Conservation (phyloP, 1,139 yeast genomes). For the Martiniozyma asiatica region DNA sequence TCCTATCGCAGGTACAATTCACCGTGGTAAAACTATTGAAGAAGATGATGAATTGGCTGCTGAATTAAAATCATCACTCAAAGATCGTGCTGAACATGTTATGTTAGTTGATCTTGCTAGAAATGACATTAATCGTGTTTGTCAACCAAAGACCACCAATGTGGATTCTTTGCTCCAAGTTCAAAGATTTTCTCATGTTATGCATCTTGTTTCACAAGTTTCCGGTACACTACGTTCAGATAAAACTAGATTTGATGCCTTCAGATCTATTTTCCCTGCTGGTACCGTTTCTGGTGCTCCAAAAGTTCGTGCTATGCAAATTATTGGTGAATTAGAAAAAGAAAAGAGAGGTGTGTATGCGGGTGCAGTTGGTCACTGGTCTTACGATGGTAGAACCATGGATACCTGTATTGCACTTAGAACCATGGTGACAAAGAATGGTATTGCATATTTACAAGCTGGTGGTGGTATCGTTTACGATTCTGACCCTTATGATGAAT, state of each 20-base stretch:
- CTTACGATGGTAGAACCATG: conserved; percentile 85
- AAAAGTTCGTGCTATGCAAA: conserved; percentile 91
- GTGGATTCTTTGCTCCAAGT: conserved; percentile 85
- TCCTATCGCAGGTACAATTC: conserved; percentile 95
- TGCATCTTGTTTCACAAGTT: conserved; percentile 91
- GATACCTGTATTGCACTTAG: conserved; percentile 95
- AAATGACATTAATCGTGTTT: conserved; percentile 89
- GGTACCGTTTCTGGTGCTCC: conserved; percentile 99
- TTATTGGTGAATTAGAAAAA: conserved; percentile 76
- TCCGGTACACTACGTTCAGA: conserved; percentile 79
- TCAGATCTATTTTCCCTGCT: conserved; percentile 95
- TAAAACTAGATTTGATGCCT: conserved; percentile 88
- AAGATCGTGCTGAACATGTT: conserved; percentile 95
- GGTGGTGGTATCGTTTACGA: conserved; percentile 98
- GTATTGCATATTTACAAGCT: conserved; percentile 86
- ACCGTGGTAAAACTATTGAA: conserved; percentile 77
- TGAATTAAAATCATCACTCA: conserved; percentile 61
- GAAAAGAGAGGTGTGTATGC: conserved; percentile 96
- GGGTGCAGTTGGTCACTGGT: conserved; percentile 99
- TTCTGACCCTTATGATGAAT: conserved; percentile 91
- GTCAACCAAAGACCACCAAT: conserved; percentile 70
- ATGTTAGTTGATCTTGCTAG: conserved; percentile 97
- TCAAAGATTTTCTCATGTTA: conserved; percentile 93
- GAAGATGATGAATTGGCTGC: conserved; percentile 82
- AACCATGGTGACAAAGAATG: conserved; percentile 91